Percentiles rank a stretch among this genome's conserved stretches.
These are phyloP conservation scores for Neonectria coccinea DNA, from an alignment of 2,329 filamentous ascomycete genomes.

Conservation along the genomic window DNA sequence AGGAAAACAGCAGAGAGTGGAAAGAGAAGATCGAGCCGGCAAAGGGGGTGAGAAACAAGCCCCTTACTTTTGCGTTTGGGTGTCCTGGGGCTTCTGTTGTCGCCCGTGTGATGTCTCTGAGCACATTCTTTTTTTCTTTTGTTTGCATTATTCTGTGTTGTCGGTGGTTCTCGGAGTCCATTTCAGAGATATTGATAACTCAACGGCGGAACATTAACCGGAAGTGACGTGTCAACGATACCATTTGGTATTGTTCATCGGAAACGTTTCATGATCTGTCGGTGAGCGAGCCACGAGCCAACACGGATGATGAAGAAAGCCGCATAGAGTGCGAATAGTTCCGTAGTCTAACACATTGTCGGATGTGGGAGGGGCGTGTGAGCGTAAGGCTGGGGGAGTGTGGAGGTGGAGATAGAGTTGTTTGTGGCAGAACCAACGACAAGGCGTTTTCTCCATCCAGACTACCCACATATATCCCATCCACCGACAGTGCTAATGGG, in stretches of 20 bases:
- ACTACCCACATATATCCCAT: neutral
- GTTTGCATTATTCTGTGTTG: neutral
- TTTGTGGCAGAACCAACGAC: neutral
- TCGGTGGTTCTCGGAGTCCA: no score
- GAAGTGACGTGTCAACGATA: neutral
- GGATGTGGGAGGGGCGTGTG: constrained; percentile 7
- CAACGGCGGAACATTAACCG: neutral
- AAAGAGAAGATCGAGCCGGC: neutral
- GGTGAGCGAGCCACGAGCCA: neutral
- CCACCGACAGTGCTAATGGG: neutral
- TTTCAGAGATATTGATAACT: neutral
- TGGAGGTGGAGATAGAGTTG: constrained; percentile 2
- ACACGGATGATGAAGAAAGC: constrained; percentile 1
- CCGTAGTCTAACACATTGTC: neutral
- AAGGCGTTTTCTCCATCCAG: neutral
- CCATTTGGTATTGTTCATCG: neutral
- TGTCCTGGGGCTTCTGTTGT: neutral
- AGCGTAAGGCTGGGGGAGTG: neutral
- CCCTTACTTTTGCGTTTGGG: neutral
- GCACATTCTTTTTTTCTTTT: neutral
- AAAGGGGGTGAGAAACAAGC: neutral
- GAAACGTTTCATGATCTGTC: neutral
- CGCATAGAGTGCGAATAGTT: neutral
- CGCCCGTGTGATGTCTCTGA: neutral
- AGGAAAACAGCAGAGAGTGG: neutral